Conservation (phyloP, 2,329 filamentous ascomycete genomes). For the Hortaea werneckii region DNA sequence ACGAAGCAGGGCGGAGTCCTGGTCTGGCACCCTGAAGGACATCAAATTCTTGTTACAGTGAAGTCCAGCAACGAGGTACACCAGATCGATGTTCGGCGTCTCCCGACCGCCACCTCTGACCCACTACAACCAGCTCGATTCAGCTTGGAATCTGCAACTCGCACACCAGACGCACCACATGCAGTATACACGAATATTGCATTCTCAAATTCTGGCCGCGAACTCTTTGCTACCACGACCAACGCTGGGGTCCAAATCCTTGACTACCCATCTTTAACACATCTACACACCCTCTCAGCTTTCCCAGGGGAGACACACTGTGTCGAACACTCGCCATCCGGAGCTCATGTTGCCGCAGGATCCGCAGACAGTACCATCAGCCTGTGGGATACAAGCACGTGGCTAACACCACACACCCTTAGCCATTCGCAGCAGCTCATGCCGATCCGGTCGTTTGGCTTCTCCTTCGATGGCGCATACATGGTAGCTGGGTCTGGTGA, state of each 20-base stretch:
- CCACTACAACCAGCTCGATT: background rate
- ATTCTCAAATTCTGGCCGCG: slow-evolving; percentile 63
- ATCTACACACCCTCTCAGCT: slow-evolving; percentile 52
- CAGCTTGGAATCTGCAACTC: slow-evolving; percentile 5
- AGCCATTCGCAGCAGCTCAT: slow-evolving; percentile 2
- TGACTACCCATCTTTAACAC: slow-evolving; percentile 51
- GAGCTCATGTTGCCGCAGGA: slow-evolving; percentile 62
- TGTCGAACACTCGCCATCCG: slow-evolving; percentile 59
- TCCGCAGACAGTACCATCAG: slow-evolving; percentile 66
- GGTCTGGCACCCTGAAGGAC: slow-evolving; percentile 63
- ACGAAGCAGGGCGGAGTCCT: slow-evolving; percentile 33
- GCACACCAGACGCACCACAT: slow-evolving; percentile 2
- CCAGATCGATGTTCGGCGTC: slow-evolving; percentile 21
- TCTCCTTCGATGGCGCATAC: slow-evolving; percentile 69
- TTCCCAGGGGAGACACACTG: slow-evolving; percentile 65
- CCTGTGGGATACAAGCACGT: slow-evolving; percentile 68
- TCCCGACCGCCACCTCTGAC: slow-evolving; percentile 1
- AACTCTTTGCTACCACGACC: slow-evolving; percentile 60
- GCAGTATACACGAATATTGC: slow-evolving; percentile 32
- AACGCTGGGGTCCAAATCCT: slow-evolving; percentile 63
- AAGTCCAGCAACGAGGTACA: slow-evolving; percentile 45
- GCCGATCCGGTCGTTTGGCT: slow-evolving; percentile 61
- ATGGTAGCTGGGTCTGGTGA: slow-evolving; percentile 54
- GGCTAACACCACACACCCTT: slow-evolving; percentile 60
- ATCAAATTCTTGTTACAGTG: slow-evolving; percentile 60